Conservation (phyloP, 1,284 basidiomycete genomes). For the Cryptococcus neoformans region DNA sequence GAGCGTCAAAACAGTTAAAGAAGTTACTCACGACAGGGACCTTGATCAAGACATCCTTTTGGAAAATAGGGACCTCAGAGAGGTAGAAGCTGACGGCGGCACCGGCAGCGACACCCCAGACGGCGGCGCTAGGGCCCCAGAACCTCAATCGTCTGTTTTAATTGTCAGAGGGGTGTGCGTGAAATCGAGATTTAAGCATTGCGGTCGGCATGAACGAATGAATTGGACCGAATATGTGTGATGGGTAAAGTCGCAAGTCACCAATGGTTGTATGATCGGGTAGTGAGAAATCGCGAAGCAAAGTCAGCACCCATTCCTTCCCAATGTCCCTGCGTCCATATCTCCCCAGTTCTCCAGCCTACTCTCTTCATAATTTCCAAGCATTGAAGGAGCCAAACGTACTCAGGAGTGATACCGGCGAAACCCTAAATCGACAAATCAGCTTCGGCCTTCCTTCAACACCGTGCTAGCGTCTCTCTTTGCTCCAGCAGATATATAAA, state of each 20-base stretch:
- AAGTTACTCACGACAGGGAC: conserved; percentile 40
- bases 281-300: too few species aligned
- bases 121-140: conserved; percentile 27
- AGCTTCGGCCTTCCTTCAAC: too few species aligned
- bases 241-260: neutral
- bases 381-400: conserved; percentile 2
- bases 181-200: neutral
- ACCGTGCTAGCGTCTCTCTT: neutral
- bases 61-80: conserved; percentile 44
- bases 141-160: conserved; percentile 29
- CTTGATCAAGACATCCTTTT: conserved; percentile 46
- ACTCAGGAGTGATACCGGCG: conserved; percentile 11
- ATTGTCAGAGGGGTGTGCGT: neutral
- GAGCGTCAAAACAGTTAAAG: neutral
- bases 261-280: too few species aligned
- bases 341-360: neutral
- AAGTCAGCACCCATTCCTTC: too few species aligned
- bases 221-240: neutral
- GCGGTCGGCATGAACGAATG: neutral
- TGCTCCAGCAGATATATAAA: neutral
- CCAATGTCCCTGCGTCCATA: neutral
- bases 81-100: conserved; percentile 44
- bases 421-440: neutral
- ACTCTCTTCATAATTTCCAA: neutral
- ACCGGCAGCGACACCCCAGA: conserved; percentile 46